Percentiles rank a stretch among this genome's conserved stretches.
These are phyloP conservation scores for Xylona heveae DNA, from an alignment of 495 filamentous ascomycete genomes.

Conservation along the genomic window DNA sequence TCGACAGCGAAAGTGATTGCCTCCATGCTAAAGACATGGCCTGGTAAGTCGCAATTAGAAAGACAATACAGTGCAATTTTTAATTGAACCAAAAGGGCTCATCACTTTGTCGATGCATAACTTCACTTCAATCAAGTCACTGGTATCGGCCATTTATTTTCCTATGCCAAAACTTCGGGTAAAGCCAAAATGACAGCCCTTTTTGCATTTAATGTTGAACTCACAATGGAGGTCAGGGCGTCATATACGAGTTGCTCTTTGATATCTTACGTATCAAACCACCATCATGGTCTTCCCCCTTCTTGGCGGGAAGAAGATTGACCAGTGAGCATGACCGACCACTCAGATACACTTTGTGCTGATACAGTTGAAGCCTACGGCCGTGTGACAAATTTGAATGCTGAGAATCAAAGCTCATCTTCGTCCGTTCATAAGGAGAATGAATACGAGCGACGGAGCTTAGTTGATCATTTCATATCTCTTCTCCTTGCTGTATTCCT, in stretches of 20 bases:
- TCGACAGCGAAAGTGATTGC: slow-evolving; percentile 72
- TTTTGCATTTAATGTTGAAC: slow-evolving; percentile 15
- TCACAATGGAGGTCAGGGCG: no score
- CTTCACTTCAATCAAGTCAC: slow-evolving; percentile 60
- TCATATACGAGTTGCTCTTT: slow-evolving; percentile 69
- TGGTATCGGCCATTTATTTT: slow-evolving; percentile 59
- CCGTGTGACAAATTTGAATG: slow-evolving; percentile 70
- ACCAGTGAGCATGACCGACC: slow-evolving; percentile 27
- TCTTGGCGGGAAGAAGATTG: slow-evolving; percentile 74
- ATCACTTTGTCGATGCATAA: slow-evolving; percentile 70
- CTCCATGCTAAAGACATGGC: slow-evolving; percentile 83
- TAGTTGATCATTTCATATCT: slow-evolving; percentile 83
- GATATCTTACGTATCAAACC: slow-evolving; percentile 84
- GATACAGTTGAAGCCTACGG: slow-evolving; percentile 36
- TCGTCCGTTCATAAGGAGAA: slow-evolving; percentile 27
- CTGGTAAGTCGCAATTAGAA: slow-evolving; percentile 19
- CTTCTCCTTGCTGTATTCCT: slow-evolving; percentile 74
- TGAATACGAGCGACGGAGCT: slow-evolving; percentile 48
- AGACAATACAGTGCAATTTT: not conserved
- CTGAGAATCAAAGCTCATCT: slow-evolving; percentile 29
- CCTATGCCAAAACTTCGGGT: slow-evolving; percentile 42
- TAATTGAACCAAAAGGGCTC: slow-evolving; percentile 25
- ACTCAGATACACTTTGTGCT: slow-evolving; percentile 2
- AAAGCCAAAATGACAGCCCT: slow-evolving; percentile 27
- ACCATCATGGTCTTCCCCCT: slow-evolving; percentile 90